Evolutionary conservation across 345 rosid species (phyloP), one percentile per base, ranked within the genome.

Genomic region (Rubroshorea leprosula): DNA sequence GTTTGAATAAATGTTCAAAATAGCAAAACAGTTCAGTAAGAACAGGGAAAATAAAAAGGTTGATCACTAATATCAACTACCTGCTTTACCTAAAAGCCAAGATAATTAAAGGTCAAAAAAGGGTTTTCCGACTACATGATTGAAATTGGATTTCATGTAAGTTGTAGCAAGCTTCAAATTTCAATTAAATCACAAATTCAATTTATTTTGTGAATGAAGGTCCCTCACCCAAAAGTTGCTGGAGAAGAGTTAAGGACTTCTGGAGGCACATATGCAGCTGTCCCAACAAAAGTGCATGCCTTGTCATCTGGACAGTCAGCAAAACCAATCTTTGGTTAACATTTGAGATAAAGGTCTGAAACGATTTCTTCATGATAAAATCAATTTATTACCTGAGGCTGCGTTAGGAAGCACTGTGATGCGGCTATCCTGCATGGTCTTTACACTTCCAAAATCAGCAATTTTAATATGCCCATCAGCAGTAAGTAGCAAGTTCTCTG

Each of bases 161-260:
- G 4, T 18, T 41, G 49, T 2, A 29, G 47, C 26, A 38, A 58
- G 47, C 15, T 52, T 15, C 41, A 21, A 20, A 49, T 23, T 39
- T n/a, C 44, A 44, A 60, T 53, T 45, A 41, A 6, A 52, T 23
- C 23, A 17, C 38, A 49, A 23, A 60, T 21, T 52, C 53, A 48
- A 25, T 35, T 35, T 38, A 29, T 16, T 49, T 35, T 23, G n/a
- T 23, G 38, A 51, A 44, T 26, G 24, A 54, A 44, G 41, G 58
- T 12, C 49, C 57, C 69, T 67, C 68, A 94, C 99, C 99, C 99
- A 57, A 90, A 80, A 49, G 99, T 94, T 63, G 97, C 96, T 1
- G 99, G 97, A 62, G 99, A 94, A 57, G 99, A 89, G 70, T 90
- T 87, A 58, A 94, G 90, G 68, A 89, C 99, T 81, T 94, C 96